These are phyloP conservation scores for Mortierella sp. DNA, from an alignment of 371 early-diverging fungal genomes.

Conservation along the genomic window DNA sequence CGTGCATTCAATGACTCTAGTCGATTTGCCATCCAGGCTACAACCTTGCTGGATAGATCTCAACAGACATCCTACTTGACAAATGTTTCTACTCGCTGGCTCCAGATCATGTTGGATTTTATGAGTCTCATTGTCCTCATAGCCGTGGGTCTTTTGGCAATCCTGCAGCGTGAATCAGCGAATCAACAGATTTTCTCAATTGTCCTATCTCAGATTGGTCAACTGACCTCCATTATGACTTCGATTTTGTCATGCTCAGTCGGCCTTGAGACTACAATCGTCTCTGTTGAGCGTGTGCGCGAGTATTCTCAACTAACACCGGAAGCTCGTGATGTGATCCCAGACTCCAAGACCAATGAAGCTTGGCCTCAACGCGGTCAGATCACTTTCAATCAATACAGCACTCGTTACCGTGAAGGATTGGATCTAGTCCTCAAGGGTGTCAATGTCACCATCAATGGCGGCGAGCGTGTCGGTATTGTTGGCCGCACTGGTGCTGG, in stretches of 20 bases:
- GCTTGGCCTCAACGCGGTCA: constrained; percentile 62
- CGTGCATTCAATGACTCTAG: constrained; percentile 61
- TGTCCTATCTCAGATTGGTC: constrained; percentile 22
- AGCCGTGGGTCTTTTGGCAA: constrained; percentile 12
- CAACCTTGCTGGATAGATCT: constrained; percentile 15
- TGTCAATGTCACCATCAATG: constrained; percentile 61
- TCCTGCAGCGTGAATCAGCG: constrained; percentile 20
- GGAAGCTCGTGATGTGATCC: constrained; percentile 66
- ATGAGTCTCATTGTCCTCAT: constrained; percentile 16
- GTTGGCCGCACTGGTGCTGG: constrained; percentile 82
- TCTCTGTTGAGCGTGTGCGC: constrained; percentile 58
- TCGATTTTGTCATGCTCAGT: background rate
- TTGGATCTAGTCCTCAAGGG: constrained; percentile 71
- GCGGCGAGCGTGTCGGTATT: constrained; percentile 83
- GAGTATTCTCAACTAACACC: constrained; percentile 50
- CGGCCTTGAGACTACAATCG: constrained; percentile 54
- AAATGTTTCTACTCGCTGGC: constrained; percentile 17
- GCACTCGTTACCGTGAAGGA: constrained; percentile 65
- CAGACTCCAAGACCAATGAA: constrained; percentile 36
- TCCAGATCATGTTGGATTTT: constrained; percentile 16
- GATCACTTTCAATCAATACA: constrained; percentile 64
- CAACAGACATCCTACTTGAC: constrained; percentile 19
- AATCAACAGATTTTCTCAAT: constrained; percentile 4
- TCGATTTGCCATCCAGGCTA: constrained; percentile 24
- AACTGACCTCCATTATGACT: constrained; percentile 10